A percentile compares a stretch with the other conserved stretches of the same genome.
phyloP scores from a whole-genome alignment of 345 rosid species.

The Psidium guajava region DNA sequence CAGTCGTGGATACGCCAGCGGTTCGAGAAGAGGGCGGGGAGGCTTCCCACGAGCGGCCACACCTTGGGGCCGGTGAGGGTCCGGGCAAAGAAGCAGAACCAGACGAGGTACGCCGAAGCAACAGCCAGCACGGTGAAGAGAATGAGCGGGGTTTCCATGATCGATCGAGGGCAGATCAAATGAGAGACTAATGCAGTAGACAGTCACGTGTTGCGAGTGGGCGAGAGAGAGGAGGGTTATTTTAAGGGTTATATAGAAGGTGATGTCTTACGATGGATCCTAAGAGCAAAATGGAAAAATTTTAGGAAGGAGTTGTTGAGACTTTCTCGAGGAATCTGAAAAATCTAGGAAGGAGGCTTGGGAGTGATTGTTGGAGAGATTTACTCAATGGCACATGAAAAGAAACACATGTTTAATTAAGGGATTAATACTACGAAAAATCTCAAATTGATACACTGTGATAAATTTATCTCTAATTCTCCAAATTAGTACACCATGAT shows the following conservation, averaged over 20 bases:
- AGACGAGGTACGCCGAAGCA: slow-evolving; percentile 41
- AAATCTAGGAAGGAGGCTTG: background rate
- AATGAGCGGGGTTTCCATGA: slow-evolving; percentile 38
- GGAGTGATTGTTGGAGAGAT: background rate
- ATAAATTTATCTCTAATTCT: too few relatives aligned
- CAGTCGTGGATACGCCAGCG: slow-evolving; percentile 60
- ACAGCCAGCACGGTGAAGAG: slow-evolving; percentile 24
- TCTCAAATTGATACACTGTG: too few relatives aligned
- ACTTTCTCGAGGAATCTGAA: slow-evolving; percentile 1
- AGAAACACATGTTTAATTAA: background rate
- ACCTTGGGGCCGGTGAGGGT: slow-evolving; percentile 59
- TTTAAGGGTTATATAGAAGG: background rate
- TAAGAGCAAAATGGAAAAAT: slow-evolving; percentile 3
- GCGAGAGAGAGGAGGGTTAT: background rate
- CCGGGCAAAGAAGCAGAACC: slow-evolving; percentile 66
- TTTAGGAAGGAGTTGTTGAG: slow-evolving; percentile 71
- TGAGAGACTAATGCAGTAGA: background rate
- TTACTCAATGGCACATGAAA: background rate
- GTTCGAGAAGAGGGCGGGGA: slow-evolving; percentile 53
- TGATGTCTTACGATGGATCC: background rate
- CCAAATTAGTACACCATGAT: too few relatives aligned
- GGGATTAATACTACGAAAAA: too few relatives aligned
- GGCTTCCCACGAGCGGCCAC: slow-evolving; percentile 67
- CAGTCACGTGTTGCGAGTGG: background rate
- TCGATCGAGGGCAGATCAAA: background rate